Percentiles rank a stretch among this genome's conserved stretches.
phyloP scores from a whole-genome alignment of 129 eudicot species.

The Heracleum sosnowskyi region DNA sequence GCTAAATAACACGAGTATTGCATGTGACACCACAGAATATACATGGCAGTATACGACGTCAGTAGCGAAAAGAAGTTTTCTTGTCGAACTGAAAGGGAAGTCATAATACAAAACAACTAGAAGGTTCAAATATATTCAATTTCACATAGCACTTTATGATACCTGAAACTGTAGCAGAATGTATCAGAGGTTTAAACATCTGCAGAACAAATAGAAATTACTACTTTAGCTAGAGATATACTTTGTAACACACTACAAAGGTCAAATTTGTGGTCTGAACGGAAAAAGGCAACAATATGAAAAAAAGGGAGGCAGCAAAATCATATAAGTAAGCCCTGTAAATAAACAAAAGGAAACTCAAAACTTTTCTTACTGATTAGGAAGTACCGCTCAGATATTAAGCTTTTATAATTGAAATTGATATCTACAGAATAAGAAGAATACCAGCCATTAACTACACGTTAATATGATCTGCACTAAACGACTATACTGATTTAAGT shows the following conservation, averaged over 20 bases:
- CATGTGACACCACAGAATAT: neutral
- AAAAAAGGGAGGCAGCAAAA: neutral
- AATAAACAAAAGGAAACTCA: neutral
- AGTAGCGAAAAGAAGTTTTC: neutral
- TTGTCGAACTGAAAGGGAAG: neutral
- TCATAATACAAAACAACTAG: neutral
- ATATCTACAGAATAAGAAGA: neutral
- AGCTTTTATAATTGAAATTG: neutral
- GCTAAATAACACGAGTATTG: neutral
- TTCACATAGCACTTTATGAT: constrained; percentile 4
- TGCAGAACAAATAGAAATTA: constrained; percentile 27
- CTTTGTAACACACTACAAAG: neutral
- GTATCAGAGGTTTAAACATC: constrained; percentile 56
- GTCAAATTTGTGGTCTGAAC: neutral
- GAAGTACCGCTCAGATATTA: neutral
- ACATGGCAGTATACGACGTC: neutral
- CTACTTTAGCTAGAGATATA: neutral
- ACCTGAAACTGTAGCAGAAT: constrained; percentile 69
- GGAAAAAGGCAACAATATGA: neutral
- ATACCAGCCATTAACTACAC: neutral
- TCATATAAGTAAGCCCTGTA: neutral
- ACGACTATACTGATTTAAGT: too few relatives aligned
- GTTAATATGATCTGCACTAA: too few relatives aligned
- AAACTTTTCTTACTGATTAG: neutral
- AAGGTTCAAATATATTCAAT: neutral